A percentile compares a stretch with the other conserved stretches of the same genome.
Evolutionary conservation across 352 stramenopile species (phyloP).

Genomic region (Phytophthora macrochlamydospora): DNA sequence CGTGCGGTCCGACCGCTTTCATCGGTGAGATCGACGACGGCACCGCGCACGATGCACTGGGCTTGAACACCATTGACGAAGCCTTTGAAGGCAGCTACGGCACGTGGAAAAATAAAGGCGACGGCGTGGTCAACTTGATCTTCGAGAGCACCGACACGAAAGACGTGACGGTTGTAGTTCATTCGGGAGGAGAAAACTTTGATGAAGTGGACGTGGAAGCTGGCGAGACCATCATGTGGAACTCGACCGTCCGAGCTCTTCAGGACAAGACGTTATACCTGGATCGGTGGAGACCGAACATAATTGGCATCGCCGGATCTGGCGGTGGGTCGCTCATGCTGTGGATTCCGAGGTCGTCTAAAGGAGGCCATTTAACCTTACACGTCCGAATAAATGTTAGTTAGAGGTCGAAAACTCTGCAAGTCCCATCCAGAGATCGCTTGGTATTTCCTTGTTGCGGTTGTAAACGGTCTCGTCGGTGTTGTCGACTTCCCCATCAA

Average conservation of each 20-base stretch:
- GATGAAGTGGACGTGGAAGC: conserved; percentile 22
- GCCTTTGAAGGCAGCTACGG: conserved; percentile 35
- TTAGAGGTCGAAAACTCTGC: not conserved
- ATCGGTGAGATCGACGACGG: conserved; percentile 26
- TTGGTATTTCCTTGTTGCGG: too few species aligned
- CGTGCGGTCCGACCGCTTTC: conserved; percentile 24
- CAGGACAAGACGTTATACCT: conserved; percentile 51
- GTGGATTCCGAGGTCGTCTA: conserved; percentile 31
- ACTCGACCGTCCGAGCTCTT: conserved; percentile 19
- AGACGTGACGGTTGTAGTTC: conserved; percentile 17
- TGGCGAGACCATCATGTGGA: conserved; percentile 19
- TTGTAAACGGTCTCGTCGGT: too few species aligned
- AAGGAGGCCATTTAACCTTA: conserved; percentile 35
- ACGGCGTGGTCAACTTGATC: conserved; percentile 25
- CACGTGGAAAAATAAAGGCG: conserved; percentile 24
- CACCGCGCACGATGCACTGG: conserved; percentile 14
- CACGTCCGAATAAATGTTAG: conserved; percentile 33
- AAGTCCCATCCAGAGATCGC: too few species aligned
- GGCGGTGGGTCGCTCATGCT: conserved; percentile 21
- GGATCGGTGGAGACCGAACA: conserved; percentile 28
- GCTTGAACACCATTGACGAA: conserved; percentile 14
- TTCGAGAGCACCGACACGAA: conserved; percentile 24
- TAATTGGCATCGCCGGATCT: conserved; percentile 30
- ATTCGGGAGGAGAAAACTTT: conserved; percentile 15
- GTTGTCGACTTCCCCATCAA: too few species aligned